These are phyloP conservation scores for Yamadazyma taylorii DNA, from an alignment of 1,139 yeast species.

Conservation along the genomic window DNA sequence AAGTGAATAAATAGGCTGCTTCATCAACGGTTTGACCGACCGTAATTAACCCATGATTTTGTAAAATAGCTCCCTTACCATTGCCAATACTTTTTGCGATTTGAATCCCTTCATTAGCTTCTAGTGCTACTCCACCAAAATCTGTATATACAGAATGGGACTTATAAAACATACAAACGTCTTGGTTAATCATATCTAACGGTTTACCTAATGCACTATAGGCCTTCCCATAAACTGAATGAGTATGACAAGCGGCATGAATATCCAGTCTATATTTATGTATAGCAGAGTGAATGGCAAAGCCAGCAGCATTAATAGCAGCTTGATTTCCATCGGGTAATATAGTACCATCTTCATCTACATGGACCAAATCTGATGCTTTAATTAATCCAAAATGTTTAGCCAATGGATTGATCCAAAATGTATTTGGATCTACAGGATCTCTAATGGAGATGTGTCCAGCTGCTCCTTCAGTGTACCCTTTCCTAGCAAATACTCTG, in stretches of 20 bases:
- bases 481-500: slow-evolving; percentile 71
- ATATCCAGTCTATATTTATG: slow-evolving; percentile 80
- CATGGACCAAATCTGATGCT: slow-evolving; percentile 75
- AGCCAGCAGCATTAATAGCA: slow-evolving; percentile 79
- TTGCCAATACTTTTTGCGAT: slow-evolving; percentile 68
- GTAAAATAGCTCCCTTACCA: slow-evolving; percentile 65
- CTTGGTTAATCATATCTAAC: slow-evolving; percentile 80
- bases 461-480: slow-evolving; percentile 72
- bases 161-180: slow-evolving; percentile 66
- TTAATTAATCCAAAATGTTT: slow-evolving; percentile 67
- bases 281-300: slow-evolving; percentile 73
- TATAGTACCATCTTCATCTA: slow-evolving; percentile 68
- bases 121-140: slow-evolving; percentile 82
- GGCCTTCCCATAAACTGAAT: slow-evolving; percentile 73
- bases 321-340: slow-evolving; percentile 62
- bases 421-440: slow-evolving; percentile 67
- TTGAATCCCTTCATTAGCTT: slow-evolving; percentile 65
- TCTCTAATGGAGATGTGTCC: slow-evolving; percentile 83
- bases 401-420: slow-evolving; percentile 81
- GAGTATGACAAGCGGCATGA: slow-evolving; percentile 81
- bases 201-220: slow-evolving; percentile 70
- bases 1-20: slow-evolving; percentile 71
- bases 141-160: slow-evolving; percentile 63
- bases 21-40: slow-evolving; percentile 80
- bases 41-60: slow-evolving; percentile 78